A percentile compares a stretch with the other conserved stretches of the same genome.
These are phyloP conservation scores for Allomyces arbusculus DNA, from an alignment of 192 early-diverging fungal genomes.

Conservation along the genomic window DNA sequence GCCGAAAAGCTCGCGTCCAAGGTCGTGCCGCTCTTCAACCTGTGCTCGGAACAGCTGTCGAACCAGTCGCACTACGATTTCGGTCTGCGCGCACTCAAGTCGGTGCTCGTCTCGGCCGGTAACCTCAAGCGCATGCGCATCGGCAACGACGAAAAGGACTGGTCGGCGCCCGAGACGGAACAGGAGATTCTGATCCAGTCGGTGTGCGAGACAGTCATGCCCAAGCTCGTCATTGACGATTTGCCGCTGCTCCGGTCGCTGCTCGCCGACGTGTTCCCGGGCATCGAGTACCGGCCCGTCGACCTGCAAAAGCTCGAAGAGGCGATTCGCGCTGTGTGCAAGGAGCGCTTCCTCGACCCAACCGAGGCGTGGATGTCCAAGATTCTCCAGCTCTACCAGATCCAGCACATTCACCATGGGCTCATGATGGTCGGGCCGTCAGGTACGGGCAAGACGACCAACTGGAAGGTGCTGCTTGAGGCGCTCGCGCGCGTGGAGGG, in stretches of 20 bases:
- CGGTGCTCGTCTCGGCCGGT: conserved; percentile 97
- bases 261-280: conserved; percentile 85
- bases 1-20: conserved; percentile 86
- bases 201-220: conserved; percentile 90
- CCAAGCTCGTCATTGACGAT: conserved; percentile 96
- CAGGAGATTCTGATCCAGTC: conserved; percentile 89
- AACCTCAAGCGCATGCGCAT: conserved; percentile 81
- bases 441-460: conserved; percentile 82
- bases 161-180: conserved; percentile 52
- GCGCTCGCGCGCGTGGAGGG: conserved; percentile 75
- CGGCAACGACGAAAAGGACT: conserved; percentile 17
- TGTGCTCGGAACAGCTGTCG: conserved; percentile 85
- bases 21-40: conserved; percentile 90
- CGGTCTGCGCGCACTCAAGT: conserved; percentile 92
- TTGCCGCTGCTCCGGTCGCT: conserved; percentile 68
- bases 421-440: conserved; percentile 99
- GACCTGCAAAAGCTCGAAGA: conserved; percentile 50
- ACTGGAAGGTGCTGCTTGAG: conserved; percentile 82
- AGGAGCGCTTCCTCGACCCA: conserved; percentile 45
- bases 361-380: conserved; percentile 85
- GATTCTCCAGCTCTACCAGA: conserved; percentile 92
- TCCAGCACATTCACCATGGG: conserved; percentile 95
- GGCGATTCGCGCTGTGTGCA: conserved; percentile 56
- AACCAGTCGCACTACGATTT: conserved; percentile 98
- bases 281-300: conserved; percentile 60